Evolutionary conservation across 129 eudicot species (phyloP), one percentile per base, ranked within the genome.

Genomic region (Kitagawia praeruptora): DNA sequence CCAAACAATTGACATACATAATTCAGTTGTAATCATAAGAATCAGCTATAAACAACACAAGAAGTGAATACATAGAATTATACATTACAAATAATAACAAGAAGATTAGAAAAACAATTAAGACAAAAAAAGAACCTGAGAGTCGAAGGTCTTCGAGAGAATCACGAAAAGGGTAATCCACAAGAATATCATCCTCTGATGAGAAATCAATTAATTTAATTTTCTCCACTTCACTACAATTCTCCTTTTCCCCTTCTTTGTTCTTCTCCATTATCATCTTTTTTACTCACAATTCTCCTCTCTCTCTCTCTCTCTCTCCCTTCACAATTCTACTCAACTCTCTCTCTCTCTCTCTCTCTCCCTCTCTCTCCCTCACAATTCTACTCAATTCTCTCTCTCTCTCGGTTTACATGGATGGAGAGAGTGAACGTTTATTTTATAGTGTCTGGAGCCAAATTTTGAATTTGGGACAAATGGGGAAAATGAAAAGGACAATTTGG

Each of bases 161-260:
- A 81, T 78, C 80, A 42, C 86, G 87, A 41, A 85, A 82, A 23
- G 88, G 87, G 31, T 70, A 80, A 72, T 82, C 92, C 40, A 87
- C 86, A 14, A 91, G 89, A 80, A 76, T 83, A 86, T 91, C 93
- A 79, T 91, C 92, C 82, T 91, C 93, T 45, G 81, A 78, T 7
- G 89, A 73, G 0, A 91, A 74, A 66, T 91, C 96, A 27, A 91
- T 86, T 54, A 90, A 84, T 84, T 80, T 76, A 47, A 93, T 89
- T 44, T 82, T 80, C 72, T 90, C 85, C 5, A 70, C 89, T 73
- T 53, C 75, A 67, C 41, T 67, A 10, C 25, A 25, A n/a, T 61
- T 61, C 69, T 61, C 34, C 69, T 69, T 14, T 34, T 0, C 44
- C 42, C 74, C n/a, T 69, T 67, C 41, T 15, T 31, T 25, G 5